phyloP scores from a whole-genome alignment of 768 basidiomycete species.

The Suillus subluteus region DNA sequence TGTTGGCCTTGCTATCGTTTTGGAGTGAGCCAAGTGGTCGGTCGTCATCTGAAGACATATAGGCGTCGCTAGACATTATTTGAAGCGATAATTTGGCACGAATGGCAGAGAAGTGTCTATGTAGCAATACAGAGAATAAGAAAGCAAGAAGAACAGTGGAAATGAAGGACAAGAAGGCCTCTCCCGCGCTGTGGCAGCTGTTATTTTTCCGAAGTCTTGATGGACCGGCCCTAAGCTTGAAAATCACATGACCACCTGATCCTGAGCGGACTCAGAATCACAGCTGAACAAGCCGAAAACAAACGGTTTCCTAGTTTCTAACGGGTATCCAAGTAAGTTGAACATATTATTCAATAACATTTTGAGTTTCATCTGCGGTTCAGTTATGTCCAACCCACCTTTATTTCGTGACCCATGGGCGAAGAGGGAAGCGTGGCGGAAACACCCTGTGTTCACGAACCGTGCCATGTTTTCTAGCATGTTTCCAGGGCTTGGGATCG shows the following conservation, averaged over 20 bases:
- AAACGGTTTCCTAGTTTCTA: neutral
- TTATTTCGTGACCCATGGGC: slow-evolving; percentile 95
- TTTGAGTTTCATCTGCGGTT: neutral
- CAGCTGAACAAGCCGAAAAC: slow-evolving; percentile 8
- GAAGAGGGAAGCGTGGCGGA: slow-evolving; percentile 91
- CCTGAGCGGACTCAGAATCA: slow-evolving; percentile 4
- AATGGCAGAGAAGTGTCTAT: slow-evolving; percentile 24
- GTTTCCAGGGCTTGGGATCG: slow-evolving; percentile 95
- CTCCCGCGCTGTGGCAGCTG: slow-evolving; percentile 25
- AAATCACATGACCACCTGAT: slow-evolving; percentile 28
- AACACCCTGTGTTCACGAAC: slow-evolving; percentile 85
- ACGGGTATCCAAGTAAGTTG: neutral
- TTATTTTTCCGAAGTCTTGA: slow-evolving; percentile 45
- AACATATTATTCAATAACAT: no score
- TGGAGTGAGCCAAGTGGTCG: slow-evolving; percentile 45
- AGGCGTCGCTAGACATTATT: slow-evolving; percentile 49
- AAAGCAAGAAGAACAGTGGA: slow-evolving; percentile 30
- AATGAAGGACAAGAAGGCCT: slow-evolving; percentile 31
- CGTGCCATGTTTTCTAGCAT: slow-evolving; percentile 87
- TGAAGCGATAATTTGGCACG: slow-evolving; percentile 8
- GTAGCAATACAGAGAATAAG: slow-evolving; percentile 26
- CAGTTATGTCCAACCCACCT: slow-evolving; percentile 62
- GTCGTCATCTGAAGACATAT: slow-evolving; percentile 65
- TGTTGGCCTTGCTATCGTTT: slow-evolving; percentile 47
- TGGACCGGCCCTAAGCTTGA: slow-evolving; percentile 59